These are phyloP conservation scores for Blastomyces parvus DNA, from an alignment of 2,329 filamentous ascomycete genomes.

Conservation along the genomic window DNA sequence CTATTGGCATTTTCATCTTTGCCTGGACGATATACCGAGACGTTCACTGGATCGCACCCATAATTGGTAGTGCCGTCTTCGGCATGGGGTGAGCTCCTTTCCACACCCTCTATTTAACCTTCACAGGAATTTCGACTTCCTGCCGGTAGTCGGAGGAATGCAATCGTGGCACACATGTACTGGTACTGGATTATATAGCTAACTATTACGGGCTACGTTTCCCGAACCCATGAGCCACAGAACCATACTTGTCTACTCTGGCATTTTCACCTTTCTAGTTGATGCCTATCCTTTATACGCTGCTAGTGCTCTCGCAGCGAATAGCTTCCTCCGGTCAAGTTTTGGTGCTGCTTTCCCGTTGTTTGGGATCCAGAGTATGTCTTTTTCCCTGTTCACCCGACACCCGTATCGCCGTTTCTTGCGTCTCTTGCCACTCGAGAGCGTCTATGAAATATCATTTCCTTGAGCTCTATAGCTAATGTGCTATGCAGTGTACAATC, in stretches of 20 bases:
- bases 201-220: not conserved
- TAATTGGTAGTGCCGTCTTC: conserved; percentile 64
- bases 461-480: not conserved
- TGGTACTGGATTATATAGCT: not conserved
- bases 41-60: conserved; percentile 67
- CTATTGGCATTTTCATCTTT: conserved; percentile 77
- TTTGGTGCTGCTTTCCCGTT: conserved; percentile 74
- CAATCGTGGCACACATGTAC: not conserved
- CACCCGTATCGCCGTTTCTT: not conserved
- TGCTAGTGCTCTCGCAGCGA: conserved; percentile 64
- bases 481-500: conserved; percentile 34
- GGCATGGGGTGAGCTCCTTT: conserved; percentile 53
- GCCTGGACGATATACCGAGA: conserved; percentile 68
- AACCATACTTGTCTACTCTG: conserved; percentile 67
- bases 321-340: conserved; percentile 65
- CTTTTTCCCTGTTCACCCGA: not conserved
- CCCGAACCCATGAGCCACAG: conserved; percentile 34
- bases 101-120: conserved; percentile 6
- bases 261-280: conserved; percentile 82
- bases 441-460: not conserved
- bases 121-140: not conserved
- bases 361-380: conserved; percentile 53
- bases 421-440: not conserved
- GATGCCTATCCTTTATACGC: conserved; percentile 44
- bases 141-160: not conserved